phyloP scores from a whole-genome alignment of 345 rosid species.

The Mallotus nudiflorus region DNA sequence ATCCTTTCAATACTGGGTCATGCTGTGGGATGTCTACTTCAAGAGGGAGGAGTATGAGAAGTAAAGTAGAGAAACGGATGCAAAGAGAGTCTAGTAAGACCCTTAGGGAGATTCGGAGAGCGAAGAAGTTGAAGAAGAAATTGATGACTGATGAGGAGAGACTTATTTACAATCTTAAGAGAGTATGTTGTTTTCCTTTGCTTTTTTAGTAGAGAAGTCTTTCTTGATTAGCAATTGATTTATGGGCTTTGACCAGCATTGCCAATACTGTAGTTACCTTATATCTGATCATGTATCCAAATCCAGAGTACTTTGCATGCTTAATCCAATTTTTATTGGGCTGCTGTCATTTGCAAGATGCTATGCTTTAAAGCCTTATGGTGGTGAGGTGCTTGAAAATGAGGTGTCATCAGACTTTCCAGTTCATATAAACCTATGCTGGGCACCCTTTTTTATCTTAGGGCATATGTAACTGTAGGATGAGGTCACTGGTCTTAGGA shows the following conservation, averaged over 20 bases:
- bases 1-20: conserved; percentile 36
- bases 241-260: neutral
- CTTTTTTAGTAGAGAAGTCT: neutral
- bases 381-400: too few species aligned
- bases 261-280: too few species aligned
- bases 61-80: conserved; percentile 93
- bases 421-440: too few species aligned
- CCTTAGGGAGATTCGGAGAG: conserved; percentile 83
- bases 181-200: conserved; percentile 46
- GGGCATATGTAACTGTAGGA: too few species aligned
- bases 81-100: conserved; percentile 89
- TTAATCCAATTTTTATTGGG: too few species aligned
- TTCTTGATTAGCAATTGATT: neutral
- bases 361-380: neutral
- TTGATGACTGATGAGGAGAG: conserved; percentile 98
- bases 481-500: neutral
- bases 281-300: too few species aligned
- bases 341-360: neutral
- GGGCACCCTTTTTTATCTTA: neutral
- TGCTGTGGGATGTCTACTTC: conserved; percentile 73
- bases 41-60: conserved; percentile 86
- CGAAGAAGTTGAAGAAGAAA: conserved; percentile 83
- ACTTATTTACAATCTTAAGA: conserved; percentile 86
- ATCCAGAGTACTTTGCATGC: too few species aligned
- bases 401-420: too few species aligned